Conservation (phyloP, 441 rosid species). For the Jatropha multifida region DNA sequence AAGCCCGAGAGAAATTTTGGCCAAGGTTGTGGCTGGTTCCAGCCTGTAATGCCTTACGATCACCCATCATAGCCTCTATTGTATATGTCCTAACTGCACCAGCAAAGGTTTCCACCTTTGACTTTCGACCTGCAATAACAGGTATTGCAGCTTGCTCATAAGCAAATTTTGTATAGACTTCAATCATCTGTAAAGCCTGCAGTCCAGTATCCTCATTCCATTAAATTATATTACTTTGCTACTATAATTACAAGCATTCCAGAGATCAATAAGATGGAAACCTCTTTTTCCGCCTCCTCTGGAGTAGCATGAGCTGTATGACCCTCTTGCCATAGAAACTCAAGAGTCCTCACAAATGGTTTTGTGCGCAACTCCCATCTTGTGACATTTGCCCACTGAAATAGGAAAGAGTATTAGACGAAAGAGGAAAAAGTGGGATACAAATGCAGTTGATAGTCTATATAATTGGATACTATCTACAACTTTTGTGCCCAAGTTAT, state of each 20-base stretch:
- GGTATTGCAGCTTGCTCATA: slow-evolving; percentile 94
- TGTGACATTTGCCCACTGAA: slow-evolving; percentile 94
- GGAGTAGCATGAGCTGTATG: slow-evolving; percentile 87
- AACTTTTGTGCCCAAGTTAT: background rate
- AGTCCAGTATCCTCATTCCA: slow-evolving; percentile 33
- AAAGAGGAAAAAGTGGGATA: background rate
- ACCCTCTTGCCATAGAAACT: slow-evolving; percentile 97
- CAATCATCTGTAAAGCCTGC: slow-evolving; percentile 91
- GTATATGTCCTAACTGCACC: slow-evolving; percentile 86
- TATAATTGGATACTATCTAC: slow-evolving; percentile 6
- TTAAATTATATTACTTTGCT: slow-evolving; percentile 22
- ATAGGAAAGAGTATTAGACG: background rate
- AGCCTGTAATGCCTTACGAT: slow-evolving; percentile 85
- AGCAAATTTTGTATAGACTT: slow-evolving; percentile 80
- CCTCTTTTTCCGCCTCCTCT: slow-evolving; percentile 95
- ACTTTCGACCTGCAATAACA: slow-evolving; percentile 84
- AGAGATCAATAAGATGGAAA: slow-evolving; percentile 30
- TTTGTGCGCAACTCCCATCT: slow-evolving; percentile 96
- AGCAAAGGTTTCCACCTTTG: slow-evolving; percentile 82
- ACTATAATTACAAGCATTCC: background rate
- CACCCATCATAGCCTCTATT: slow-evolving; percentile 99
- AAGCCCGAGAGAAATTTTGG: slow-evolving; percentile 85
- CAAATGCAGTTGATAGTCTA: background rate
- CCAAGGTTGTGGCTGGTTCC: slow-evolving; percentile 93
- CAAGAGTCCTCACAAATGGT: slow-evolving; percentile 93